Evolutionary conservation across 1,139 yeast species (phyloP).

Genomic region (Yueomyces sp.): DNA sequence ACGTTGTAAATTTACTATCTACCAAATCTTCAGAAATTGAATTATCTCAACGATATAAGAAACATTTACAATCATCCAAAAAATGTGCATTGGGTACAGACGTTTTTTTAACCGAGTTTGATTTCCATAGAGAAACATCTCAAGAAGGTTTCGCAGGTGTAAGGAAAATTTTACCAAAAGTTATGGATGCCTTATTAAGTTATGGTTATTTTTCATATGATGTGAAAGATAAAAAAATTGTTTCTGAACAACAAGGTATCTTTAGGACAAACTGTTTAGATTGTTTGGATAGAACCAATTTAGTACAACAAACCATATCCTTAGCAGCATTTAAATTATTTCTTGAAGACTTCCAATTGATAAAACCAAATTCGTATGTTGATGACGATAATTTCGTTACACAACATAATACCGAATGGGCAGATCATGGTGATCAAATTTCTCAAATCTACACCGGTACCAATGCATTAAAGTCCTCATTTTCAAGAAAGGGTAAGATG

Average conservation of each 20-base stretch:
- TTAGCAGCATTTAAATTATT: conserved; percentile 54
- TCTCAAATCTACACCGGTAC: conserved; percentile 97
- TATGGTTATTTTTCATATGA: conserved; percentile 74
- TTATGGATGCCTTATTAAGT: conserved; percentile 54
- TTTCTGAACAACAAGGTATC: conserved; percentile 75
- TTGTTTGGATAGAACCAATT: conserved; percentile 87
- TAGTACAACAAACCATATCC: conserved; percentile 80
- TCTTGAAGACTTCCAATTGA: conserved; percentile 34
- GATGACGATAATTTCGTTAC: conserved; percentile 38
- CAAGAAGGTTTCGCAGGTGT: conserved; percentile 85
- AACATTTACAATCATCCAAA: conserved; percentile 32
- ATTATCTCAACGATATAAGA: conserved; percentile 53
- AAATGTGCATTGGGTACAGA: conserved; percentile 31
- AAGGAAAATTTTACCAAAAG: conserved; percentile 47
- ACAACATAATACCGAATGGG: conserved; percentile 83
- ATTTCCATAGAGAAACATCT: conserved; percentile 86
- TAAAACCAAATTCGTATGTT: conserved; percentile 20
- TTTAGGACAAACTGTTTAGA: conserved; percentile 91
- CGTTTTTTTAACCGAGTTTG: conserved; percentile 65
- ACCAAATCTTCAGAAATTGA: conserved; percentile 68
- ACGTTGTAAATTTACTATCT: conserved; percentile 72
- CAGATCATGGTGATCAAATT: conserved; percentile 94
- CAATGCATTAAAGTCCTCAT: conserved; percentile 87
- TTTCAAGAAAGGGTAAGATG: conserved; percentile 90
- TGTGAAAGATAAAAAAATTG: conserved; percentile 32